These are phyloP conservation scores for Fusarium floridanum DNA, from an alignment of 2,329 filamentous ascomycete species.

Conservation along the genomic window DNA sequence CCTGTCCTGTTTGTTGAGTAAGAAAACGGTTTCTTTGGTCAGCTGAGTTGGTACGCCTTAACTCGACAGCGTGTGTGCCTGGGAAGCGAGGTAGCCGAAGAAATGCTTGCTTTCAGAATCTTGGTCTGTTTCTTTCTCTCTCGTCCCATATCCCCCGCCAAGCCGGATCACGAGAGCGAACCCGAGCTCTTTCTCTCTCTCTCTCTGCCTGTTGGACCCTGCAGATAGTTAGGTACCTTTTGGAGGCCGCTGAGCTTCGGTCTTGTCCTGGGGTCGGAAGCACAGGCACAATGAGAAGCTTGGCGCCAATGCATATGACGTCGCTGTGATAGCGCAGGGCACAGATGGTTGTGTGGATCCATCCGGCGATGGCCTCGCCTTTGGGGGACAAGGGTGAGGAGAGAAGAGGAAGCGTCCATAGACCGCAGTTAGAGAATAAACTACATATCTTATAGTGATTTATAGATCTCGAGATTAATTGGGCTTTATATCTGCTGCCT, in stretches of 20 bases:
- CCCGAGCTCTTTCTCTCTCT: neutral
- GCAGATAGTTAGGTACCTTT: constrained; percentile 7
- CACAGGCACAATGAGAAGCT: neutral
- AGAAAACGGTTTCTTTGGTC: neutral
- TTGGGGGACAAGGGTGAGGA: neutral
- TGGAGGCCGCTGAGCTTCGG: constrained; percentile 31
- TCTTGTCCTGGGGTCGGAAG: neutral
- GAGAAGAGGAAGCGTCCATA: neutral
- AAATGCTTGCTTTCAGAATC: neutral
- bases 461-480: neutral
- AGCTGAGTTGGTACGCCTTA: neutral
- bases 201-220: constrained; percentile 26
- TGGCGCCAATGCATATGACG: constrained; percentile 37
- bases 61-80: neutral
- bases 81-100: neutral
- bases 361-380: constrained; percentile 30
- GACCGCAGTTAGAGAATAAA: too few species aligned
- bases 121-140: neutral
- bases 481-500: neutral
- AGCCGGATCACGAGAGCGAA: constrained; percentile 27
- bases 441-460: too few species aligned
- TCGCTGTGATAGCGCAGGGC: constrained; percentile 18
- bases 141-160: constrained; percentile 12
- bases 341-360: constrained; percentile 9
- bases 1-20: neutral